Evolutionary conservation across 805 yeast genomes (phyloP).

Genomic region (Spathaspora arborariae): DNA sequence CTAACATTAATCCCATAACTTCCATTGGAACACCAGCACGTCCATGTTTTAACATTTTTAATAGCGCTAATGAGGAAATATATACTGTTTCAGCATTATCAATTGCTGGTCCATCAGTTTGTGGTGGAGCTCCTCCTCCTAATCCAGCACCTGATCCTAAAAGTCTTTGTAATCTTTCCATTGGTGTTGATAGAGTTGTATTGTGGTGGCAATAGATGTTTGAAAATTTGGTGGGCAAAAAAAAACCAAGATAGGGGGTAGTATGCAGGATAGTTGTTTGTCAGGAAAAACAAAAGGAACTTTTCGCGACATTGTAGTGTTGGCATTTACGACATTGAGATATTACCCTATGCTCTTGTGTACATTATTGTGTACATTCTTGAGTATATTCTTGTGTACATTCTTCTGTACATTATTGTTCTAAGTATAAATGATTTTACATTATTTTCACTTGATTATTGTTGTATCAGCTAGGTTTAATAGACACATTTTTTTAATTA

Average conservation of each 20-base stretch:
- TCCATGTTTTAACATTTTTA: constrained; percentile 97
- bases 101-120: constrained; percentile 71
- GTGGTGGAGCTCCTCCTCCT: constrained; percentile 43
- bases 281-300: too few relatives aligned
- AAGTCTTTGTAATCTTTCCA: constrained; percentile 50
- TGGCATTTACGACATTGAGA: too few relatives aligned
- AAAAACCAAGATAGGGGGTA: neutral
- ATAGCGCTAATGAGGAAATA: constrained; percentile 88
- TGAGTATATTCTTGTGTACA: too few relatives aligned
- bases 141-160: constrained; percentile 44
- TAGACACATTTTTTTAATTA: too few relatives aligned
- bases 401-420: too few relatives aligned
- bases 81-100: constrained; percentile 96
- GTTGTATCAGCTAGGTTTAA: too few relatives aligned
- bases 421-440: too few relatives aligned
- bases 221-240: neutral
- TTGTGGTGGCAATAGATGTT: neutral
- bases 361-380: too few relatives aligned
- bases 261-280: neutral
- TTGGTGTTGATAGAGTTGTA: constrained; percentile 8
- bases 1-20: constrained; percentile 97
- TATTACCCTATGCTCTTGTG: too few relatives aligned
- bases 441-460: too few relatives aligned
- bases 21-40: constrained; percentile 83
- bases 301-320: neutral